Evolutionary conservation across 768 basidiomycete genomes (phyloP), one percentile per base, ranked within the genome.

Genomic region (Daedaleopsis sinensis): DNA sequence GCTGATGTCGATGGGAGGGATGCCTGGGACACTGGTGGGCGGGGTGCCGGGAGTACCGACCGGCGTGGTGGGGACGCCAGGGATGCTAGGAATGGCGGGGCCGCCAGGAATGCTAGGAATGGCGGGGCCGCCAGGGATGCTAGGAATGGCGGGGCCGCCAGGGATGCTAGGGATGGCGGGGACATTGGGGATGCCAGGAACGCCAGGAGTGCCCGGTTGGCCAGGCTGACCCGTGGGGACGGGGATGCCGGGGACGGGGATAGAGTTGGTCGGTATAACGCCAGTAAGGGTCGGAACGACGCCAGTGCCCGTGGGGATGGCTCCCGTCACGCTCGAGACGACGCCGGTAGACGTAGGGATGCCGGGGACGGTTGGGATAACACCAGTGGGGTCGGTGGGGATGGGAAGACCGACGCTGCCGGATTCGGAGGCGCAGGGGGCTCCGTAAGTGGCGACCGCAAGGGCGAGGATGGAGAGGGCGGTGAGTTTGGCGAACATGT

Each of bases 401-500:
- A 27, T 7, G 38, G 37, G n/a, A 21, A 19, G n/a, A 15, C 12
- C 18, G 19, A 23, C 37, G 4, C 16, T 12, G 37, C 8, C 12
- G 38, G 21, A 23, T 1, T 54, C 37, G 38, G 32, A 38, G 44
- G 46, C 23, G 52, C 44, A 47, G 24, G 35, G 54, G n/a, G 42
- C 36, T 27, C 18, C 57, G 24, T 23, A 23, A 7, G 38, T 44
- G 48, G 21, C 48, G 43, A 63, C 43, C 35, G 59, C 60, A 49
- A 52, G 24, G 43, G 61, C 50, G 49, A 53, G 56, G 44, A 48
- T 16, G 49, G 51, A 39, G 56, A 61, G 38, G 52, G 57, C 59
- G 27, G 59, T 48, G 57, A 55, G 52, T 10, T 4, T 38, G 52
- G 52, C 50, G 50, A 37, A 52, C 50, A 37, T 52, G 35, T 1